Evolutionary conservation across 805 yeast genomes (phyloP).

Genomic region (Barnettozyma wickerhamii): DNA sequence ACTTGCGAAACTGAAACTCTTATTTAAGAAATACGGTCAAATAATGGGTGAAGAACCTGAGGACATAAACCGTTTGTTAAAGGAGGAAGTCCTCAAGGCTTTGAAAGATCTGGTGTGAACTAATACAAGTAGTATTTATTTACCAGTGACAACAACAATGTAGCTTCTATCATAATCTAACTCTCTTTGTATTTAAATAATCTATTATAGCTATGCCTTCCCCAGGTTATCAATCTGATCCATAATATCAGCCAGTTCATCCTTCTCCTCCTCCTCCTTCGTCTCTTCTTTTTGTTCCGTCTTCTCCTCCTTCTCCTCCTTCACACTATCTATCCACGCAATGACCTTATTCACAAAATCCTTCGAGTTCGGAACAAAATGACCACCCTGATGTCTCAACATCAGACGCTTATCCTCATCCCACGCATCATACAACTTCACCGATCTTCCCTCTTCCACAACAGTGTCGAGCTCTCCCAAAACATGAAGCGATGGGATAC

Average conservation of each 20-base stretch:
- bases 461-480: slow-evolving; percentile 87
- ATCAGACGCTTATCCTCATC: slow-evolving; percentile 37
- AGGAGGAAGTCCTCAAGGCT: slow-evolving; percentile 15
- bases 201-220: slow-evolving; percentile 24
- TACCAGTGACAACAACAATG: too few relatives aligned
- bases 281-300: slow-evolving; percentile 4
- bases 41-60: slow-evolving; percentile 38
- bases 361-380: slow-evolving; percentile 88
- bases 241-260: slow-evolving; percentile 32
- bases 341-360: slow-evolving; percentile 30
- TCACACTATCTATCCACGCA: slow-evolving; percentile 28
- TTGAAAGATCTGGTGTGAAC: slow-evolving; percentile 14
- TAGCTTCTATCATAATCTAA: too few relatives aligned
- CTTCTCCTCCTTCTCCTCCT: slow-evolving; percentile 2
- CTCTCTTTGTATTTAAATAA: neutral
- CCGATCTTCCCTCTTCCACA: slow-evolving; percentile 66
- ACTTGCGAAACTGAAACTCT: slow-evolving; percentile 35
- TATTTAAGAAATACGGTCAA: slow-evolving; percentile 49
- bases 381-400: slow-evolving; percentile 91
- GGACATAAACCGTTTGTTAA: slow-evolving; percentile 12
- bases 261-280: too few relatives aligned
- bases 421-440: slow-evolving; percentile 50
- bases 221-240: slow-evolving; percentile 38
- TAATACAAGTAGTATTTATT: too few relatives aligned
- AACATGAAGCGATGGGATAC: slow-evolving; percentile 56